These are phyloP conservation scores for Adiantum capillusveneris DNA, from an alignment of 75 land plant species.

Conservation along the genomic window DNA sequence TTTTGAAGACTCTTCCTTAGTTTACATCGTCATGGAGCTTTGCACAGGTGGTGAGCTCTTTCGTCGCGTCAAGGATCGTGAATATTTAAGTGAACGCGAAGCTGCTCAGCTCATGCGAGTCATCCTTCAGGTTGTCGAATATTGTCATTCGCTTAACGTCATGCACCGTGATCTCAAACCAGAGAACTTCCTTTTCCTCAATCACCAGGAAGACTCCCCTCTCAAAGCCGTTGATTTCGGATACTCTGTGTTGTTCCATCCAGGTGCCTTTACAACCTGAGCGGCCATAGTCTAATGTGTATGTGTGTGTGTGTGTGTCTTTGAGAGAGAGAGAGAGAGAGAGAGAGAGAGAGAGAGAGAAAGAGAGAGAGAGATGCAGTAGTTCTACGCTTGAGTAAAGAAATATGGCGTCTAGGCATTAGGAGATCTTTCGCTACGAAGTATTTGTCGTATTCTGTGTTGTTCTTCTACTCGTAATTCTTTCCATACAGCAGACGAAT, in stretches of 20 bases:
- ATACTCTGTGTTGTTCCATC: conserved; percentile 80
- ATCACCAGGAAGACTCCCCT: conserved; percentile 46
- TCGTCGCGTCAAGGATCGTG: conserved; percentile 73
- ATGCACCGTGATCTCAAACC: conserved; percentile 95
- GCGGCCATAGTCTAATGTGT: no score
- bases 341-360: no score
- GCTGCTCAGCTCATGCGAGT: conserved; percentile 62
- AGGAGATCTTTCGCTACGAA: no score
- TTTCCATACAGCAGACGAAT: no score
- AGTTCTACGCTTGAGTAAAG: no score
- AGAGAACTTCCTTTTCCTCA: conserved; percentile 76
- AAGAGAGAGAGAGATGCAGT: conserved; percentile 1
- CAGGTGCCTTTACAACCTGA: conserved; percentile 40
- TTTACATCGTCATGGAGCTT: conserved; percentile 85
- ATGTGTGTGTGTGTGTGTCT: no score
- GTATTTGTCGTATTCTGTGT: no score
- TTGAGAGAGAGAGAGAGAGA: not conserved
- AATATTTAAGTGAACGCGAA: conserved; percentile 72
- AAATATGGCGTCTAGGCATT: no score
- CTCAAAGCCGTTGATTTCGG: conserved; percentile 93
- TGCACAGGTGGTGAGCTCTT: conserved; percentile 91
- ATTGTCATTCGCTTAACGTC: conserved; percentile 77
- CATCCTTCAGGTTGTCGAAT: conserved; percentile 72
- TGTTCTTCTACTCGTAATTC: no score
- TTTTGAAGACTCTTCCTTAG: conserved; percentile 68